Conservation (phyloP, 2,329 filamentous ascomycete species). For the Akanthomyces uredinophilus region DNA sequence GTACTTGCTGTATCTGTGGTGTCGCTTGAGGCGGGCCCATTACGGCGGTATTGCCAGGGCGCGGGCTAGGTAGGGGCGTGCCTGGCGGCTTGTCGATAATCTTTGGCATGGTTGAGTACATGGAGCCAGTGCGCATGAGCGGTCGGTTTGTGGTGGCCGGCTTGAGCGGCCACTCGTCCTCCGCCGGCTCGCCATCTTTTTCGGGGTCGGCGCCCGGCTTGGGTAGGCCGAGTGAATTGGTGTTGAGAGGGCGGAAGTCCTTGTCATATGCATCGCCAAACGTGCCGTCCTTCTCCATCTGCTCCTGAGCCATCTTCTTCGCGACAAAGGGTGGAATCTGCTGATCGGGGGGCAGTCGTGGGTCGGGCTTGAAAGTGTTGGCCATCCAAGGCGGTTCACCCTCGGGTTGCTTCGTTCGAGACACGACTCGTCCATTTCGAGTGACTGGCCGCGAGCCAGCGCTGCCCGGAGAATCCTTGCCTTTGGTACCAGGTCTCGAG, state of each 20-base stretch:
- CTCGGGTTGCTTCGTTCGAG: slow-evolving; percentile 65
- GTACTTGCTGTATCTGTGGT: slow-evolving; percentile 19
- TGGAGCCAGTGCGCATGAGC: slow-evolving; percentile 39
- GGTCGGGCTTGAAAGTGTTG: slow-evolving; percentile 92
- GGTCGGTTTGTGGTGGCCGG: slow-evolving; percentile 40
- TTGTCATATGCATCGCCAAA: slow-evolving; percentile 81
- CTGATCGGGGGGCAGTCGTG: slow-evolving; percentile 86
- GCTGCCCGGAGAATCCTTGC: slow-evolving; percentile 41
- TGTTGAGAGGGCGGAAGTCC: slow-evolving; percentile 77
- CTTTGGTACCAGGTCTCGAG: slow-evolving; percentile 56
- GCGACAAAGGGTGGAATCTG: slow-evolving; percentile 94
- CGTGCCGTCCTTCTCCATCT: slow-evolving; percentile 89
- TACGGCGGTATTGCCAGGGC: slow-evolving; percentile 35
- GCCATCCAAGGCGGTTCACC: slow-evolving; percentile 95
- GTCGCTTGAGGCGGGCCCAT: slow-evolving; percentile 17
- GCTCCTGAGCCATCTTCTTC: slow-evolving; percentile 83
- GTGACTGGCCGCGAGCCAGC: slow-evolving; percentile 56
- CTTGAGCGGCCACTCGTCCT: slow-evolving; percentile 57
- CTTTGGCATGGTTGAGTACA: slow-evolving; percentile 60
- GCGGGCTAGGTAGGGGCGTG: slow-evolving; percentile 39
- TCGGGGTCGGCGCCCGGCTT: slow-evolving; percentile 26
- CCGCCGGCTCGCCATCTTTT: slow-evolving; percentile 13
- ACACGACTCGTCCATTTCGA: slow-evolving; percentile 49
- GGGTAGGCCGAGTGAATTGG: slow-evolving; percentile 49
- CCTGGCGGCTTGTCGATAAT: slow-evolving; percentile 37